A percentile compares a stretch with the other conserved stretches of the same genome.
Evolutionary conservation across 2,329 filamentous ascomycete species (phyloP).

Genomic region (Talaromyces islandicus): DNA sequence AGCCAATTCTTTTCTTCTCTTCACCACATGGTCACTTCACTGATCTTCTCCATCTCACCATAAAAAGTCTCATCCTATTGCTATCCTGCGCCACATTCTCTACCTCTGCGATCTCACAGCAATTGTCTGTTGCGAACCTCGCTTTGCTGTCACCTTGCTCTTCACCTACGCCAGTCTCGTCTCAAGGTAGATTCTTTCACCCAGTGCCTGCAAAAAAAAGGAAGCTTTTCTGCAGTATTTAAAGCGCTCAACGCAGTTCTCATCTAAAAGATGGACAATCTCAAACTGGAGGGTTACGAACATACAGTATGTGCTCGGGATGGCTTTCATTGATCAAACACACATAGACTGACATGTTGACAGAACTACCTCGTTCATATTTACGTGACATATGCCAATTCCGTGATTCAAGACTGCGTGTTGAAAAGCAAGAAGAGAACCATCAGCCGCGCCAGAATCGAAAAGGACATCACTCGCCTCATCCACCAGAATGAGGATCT

Average conservation of each 20-base stretch:
- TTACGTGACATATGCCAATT: constrained; percentile 18
- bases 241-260: not conserved
- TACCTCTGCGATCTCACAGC: not conserved
- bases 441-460: constrained; percentile 18
- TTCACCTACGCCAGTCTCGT: not conserved
- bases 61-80: not conserved
- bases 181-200: not conserved
- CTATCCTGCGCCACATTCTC: not conserved
- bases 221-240: not conserved
- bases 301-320: not conserved
- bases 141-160: not conserved
- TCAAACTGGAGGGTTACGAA: not conserved
- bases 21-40: not conserved
- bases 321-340: not conserved
- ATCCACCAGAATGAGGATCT: constrained; percentile 16
- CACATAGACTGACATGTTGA: not conserved
- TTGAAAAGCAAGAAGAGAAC: constrained; percentile 8
- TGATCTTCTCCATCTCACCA: not conserved
- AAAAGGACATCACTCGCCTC: constrained; percentile 16
- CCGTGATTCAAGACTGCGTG: constrained; percentile 13
- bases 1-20: not conserved
- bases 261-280: not conserved
- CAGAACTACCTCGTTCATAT: constrained; percentile 14
- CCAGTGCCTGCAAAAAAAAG: not conserved
- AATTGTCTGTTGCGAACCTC: not conserved